Conservation (phyloP, 2,329 filamentous ascomycete species). For the Aureobasidium namibiae region DNA sequence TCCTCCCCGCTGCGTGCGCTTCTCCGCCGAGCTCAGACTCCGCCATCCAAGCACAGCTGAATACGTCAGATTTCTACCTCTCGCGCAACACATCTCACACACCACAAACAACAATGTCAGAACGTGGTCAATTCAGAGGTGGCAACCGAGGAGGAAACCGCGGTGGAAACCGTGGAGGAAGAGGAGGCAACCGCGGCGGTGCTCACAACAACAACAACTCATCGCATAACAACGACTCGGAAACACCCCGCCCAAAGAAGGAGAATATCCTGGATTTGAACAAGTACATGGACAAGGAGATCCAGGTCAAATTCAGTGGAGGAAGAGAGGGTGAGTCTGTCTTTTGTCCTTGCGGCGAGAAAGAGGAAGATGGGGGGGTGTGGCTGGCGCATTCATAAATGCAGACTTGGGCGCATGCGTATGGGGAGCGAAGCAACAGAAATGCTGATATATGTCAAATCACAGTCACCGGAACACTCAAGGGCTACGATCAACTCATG, state of each 20-base stretch:
- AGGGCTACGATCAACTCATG: conserved; percentile 96
- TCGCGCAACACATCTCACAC: not conserved
- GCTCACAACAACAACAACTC: conserved; percentile 16
- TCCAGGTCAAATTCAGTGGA: conserved; percentile 93
- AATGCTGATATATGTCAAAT: not conserved
- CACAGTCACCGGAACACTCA: conserved; percentile 76
- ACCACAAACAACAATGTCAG: conserved; percentile 39
- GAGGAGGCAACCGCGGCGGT: conserved; percentile 27
- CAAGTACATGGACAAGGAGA: conserved; percentile 96
- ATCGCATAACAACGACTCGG: conserved; percentile 19
- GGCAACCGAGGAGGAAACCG: conserved; percentile 36
- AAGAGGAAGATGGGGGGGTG: no score
- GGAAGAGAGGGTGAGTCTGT: conserved; percentile 75
- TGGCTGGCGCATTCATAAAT: no score
- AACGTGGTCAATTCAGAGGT: conserved; percentile 46
- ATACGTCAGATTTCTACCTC: conserved; percentile 1
- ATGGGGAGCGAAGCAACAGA: not conserved
- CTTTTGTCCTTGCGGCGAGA: not conserved
- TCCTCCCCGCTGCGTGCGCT: not conserved
- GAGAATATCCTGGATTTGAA: conserved; percentile 93
- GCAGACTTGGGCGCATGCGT: no score
- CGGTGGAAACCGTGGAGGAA: conserved; percentile 31
- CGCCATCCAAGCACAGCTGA: not conserved
- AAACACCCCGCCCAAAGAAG: conserved; percentile 67
- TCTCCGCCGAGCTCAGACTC: not conserved